These are phyloP conservation scores for Leucosporidium yakuticum DNA, from an alignment of 768 basidiomycete genomes.

Conservation along the genomic window DNA sequence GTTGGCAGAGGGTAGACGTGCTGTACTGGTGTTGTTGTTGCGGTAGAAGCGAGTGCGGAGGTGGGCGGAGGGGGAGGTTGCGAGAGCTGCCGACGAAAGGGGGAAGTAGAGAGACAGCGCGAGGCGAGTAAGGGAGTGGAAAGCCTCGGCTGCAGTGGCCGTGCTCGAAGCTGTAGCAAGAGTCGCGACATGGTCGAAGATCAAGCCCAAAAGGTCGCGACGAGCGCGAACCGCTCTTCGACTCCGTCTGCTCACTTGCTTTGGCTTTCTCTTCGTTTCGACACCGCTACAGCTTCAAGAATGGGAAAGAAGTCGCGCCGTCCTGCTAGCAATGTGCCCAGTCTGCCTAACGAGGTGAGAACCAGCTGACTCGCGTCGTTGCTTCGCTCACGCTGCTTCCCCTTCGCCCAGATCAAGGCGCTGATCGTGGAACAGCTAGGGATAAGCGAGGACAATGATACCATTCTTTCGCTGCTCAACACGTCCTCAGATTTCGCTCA, in stretches of 20 bases:
- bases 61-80: neutral
- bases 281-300: neutral
- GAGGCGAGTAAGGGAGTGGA: neutral
- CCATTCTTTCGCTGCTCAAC: neutral
- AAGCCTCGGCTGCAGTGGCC: neutral
- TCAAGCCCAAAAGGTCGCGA: neutral
- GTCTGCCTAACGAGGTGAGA: neutral
- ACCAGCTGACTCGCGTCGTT: neutral
- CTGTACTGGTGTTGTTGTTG: neutral
- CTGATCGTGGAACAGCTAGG: neutral
- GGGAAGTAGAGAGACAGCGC: neutral
- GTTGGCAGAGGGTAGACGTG: slow-evolving; percentile 8
- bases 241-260: neutral
- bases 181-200: neutral
- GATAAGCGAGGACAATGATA: neutral
- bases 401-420: neutral
- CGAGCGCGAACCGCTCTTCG: neutral
- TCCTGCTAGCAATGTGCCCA: neutral
- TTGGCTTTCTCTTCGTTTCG: neutral
- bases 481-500: neutral
- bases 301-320: neutral
- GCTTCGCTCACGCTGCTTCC: neutral
- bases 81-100: neutral
- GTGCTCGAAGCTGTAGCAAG: neutral
- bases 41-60: neutral